Base-by-base conservation (phyloP, 78 protist genomes). In the Dictyostelium citrinum region DNA sequence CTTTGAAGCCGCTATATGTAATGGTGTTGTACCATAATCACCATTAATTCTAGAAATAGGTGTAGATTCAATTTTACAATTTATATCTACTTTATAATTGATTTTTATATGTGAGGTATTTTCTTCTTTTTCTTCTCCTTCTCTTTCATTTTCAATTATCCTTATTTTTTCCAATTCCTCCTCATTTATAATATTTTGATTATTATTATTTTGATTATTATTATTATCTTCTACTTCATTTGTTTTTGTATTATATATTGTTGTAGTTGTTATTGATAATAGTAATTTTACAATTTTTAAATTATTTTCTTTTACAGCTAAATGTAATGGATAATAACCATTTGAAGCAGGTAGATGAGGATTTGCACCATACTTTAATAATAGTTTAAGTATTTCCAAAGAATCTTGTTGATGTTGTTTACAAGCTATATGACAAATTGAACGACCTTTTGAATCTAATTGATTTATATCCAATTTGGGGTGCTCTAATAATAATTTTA, bases 241-340 rank as follows among this genome's bases (percentile, higher is more conserved):
- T 16, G 24, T 20, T 37, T 1, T 41, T 8, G 12, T 16, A 72
- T 16, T 72, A 43, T 43, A 43, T 31, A 16, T 16, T 74, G 24
- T 75, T 35, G 22, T 37, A 22, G 27, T 46, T 29, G 49, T 37
- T 12, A 12, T 29, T 24, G 22, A n/a, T 33, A 88, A 14, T 41
- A 88, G 31, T 5, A 78, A 4, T 49, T 68, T 88, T 11, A 88
- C 61, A 11, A 78, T 61, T 55, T 76, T 27, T 5, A 78, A 29
- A 88, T 88, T 88, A 55, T 88, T 88, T 49, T 88, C 93, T 46
- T 88, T 88, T 5, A 61, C 29, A 43, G 93, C 84, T 14, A 78
- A 67, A 67, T 88, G 93, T 17, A 88, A 46, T 29, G 93, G 93
- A 78, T 88, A 78, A 35, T 39, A 51, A 45, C 93, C 93, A 43